phyloP scores from a whole-genome alignment of 2,329 filamentous ascomycete genomes.

The Penicillium sp. region DNA sequence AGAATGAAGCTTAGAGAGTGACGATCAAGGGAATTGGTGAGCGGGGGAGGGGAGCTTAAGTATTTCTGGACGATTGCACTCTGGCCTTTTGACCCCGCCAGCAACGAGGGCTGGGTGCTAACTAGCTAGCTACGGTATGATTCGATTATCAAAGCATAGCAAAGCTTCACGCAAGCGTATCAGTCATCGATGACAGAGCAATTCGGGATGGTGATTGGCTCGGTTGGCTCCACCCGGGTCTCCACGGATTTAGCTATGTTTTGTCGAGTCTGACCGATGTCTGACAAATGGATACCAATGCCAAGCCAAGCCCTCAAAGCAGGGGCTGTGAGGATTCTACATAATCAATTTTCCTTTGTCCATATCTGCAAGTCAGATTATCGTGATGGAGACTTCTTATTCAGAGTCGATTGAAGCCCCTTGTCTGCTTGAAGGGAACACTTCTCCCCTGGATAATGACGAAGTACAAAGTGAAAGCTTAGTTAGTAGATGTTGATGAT shows the following conservation, averaged over 20 bases:
- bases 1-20: slow-evolving; percentile 9
- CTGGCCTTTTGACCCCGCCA: slow-evolving; percentile 11
- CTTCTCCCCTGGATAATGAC: too few species aligned
- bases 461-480: not conserved
- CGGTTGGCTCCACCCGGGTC: slow-evolving; percentile 20
- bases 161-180: slow-evolving; percentile 24
- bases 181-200: slow-evolving; percentile 40
- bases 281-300: slow-evolving; percentile 40
- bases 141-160: slow-evolving; percentile 23
- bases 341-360: not conserved
- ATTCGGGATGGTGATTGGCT: slow-evolving; percentile 21
- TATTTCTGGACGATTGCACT: slow-evolving; percentile 10
- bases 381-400: not conserved
- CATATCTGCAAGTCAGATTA: not conserved
- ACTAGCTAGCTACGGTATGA: not conserved
- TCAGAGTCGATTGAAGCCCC: too few species aligned
- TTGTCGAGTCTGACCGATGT: slow-evolving; percentile 42
- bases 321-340: too few species aligned
- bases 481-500: slow-evolving; percentile 8
- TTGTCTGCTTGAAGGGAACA: too few species aligned
- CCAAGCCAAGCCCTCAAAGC: not conserved
- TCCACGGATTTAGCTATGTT: slow-evolving; percentile 20
- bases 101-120: not conserved
- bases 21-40: not conserved
- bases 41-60: slow-evolving; percentile 19